Conservation (phyloP, 176 grass and related monocot genomes). For the Hordeum vulgare region MorexV3_pseudomolecules_assembly NC_058524.1:243125284-243125783, state of each 20-base stretch:
- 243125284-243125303: conserved; percentile 4
- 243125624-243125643: too few species aligned
- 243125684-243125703: conserved; percentile 1
- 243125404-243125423: neutral
- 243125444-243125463: too few species aligned
- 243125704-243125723: neutral
- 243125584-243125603: too few species aligned
- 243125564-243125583: too few species aligned
- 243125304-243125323: conserved; percentile 30
- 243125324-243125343: neutral
- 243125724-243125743: conserved; percentile 11
- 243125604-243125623: too few species aligned
- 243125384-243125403: neutral
- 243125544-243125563: too few species aligned
- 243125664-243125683: neutral
- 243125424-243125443: neutral
- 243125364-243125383: neutral
- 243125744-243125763: neutral
- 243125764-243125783: too few species aligned
- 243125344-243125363: neutral
- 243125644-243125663: too few species aligned
- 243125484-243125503: too few species aligned
- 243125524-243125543: too few species aligned
- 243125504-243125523: too few species aligned
- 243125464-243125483: too few species aligned